Base-by-base conservation (phyloP, 2,329 filamentous ascomycete species). In the Cucurbitaria berberidis region DNA sequence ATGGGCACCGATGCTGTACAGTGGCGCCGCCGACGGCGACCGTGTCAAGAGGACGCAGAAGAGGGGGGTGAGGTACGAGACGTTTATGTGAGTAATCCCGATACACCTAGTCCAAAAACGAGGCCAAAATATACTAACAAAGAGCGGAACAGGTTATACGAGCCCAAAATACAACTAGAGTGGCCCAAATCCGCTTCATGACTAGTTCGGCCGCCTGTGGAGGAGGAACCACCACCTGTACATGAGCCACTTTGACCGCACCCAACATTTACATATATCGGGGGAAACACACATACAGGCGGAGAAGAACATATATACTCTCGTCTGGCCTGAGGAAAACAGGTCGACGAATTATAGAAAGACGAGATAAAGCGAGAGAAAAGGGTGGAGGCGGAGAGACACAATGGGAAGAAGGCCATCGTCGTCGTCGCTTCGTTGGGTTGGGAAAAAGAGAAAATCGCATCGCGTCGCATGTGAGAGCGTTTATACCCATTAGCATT, bases 11-110 rank as follows among this genome's bases (percentile, higher is more conserved):
- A 39, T 60, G 45, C 39, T 68, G 38, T 74, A 68, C 35, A 58
- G 60, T 19, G 60, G 55, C 4, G 59, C 63, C 3, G 60, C 65
- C 19, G 56, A 49, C 2, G 64, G 67, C 3, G 59, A 60, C 27
- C 57, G 52, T 43, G 45, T 57, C 21, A 60, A 55, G 46, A 57
- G 63, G 21, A 53, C 45, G 15, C 57, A 66, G 47, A 69, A 66
- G 58, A 62, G 68, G 49, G 68, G 68, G 11, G 65, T 70, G 2
- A 38, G 67, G 30, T 73, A 64, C 32, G 69, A 73, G 53, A 71
- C 68, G 10, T 73, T 73, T 46, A 66, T 68, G 67, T 67, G 40
- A 66, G 66, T 53, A 30, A 3, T 16, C 27, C 18, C 24, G 19
- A 13, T 26, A 18, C n/a, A n/a, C n/a, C n/a, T n/a, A n/a, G n/a